These are phyloP conservation scores for Carex arenaria DNA, from an alignment of 202 grass and related monocot species.

Conservation along the genomic window DNA sequence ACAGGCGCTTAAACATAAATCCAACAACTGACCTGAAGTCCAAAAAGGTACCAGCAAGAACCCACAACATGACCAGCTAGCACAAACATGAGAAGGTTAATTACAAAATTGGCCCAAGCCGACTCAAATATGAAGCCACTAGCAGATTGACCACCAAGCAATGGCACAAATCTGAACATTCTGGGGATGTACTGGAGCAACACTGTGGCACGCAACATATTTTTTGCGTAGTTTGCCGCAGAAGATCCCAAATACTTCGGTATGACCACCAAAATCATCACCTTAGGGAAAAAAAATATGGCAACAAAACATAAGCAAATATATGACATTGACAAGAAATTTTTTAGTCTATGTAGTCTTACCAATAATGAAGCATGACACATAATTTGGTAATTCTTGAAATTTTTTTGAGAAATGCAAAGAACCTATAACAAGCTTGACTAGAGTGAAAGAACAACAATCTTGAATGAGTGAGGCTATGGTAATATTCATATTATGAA, in stretches of 20 bases:
- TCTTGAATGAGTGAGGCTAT: not conserved
- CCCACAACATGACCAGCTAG: slow-evolving; percentile 91
- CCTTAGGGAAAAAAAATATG: slow-evolving; percentile 42
- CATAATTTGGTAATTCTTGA: not conserved
- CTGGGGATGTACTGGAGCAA: slow-evolving; percentile 94
- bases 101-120: slow-evolving; percentile 88
- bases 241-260: slow-evolving; percentile 75
- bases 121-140: slow-evolving; percentile 98
- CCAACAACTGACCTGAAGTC: slow-evolving; percentile 54
- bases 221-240: slow-evolving; percentile 82
- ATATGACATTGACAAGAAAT: not conserved
- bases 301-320: slow-evolving; percentile 12
- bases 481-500: too few relatives aligned
- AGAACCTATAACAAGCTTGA: not conserved
- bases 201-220: slow-evolving; percentile 73
- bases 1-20: not conserved
- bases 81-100: slow-evolving; percentile 93
- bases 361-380: not conserved
- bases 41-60: slow-evolving; percentile 97
- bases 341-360: not conserved
- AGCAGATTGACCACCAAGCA: slow-evolving; percentile 78
- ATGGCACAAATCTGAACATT: slow-evolving; percentile 91
- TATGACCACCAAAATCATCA: slow-evolving; percentile 91
- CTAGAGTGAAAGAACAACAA: not conserved
- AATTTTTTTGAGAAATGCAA: not conserved